Percentiles rank a stretch among this genome's conserved stretches.
phyloP scores from a whole-genome alignment of 2,329 filamentous ascomycete species.

The Dothideomycetidae sp. region DNA sequence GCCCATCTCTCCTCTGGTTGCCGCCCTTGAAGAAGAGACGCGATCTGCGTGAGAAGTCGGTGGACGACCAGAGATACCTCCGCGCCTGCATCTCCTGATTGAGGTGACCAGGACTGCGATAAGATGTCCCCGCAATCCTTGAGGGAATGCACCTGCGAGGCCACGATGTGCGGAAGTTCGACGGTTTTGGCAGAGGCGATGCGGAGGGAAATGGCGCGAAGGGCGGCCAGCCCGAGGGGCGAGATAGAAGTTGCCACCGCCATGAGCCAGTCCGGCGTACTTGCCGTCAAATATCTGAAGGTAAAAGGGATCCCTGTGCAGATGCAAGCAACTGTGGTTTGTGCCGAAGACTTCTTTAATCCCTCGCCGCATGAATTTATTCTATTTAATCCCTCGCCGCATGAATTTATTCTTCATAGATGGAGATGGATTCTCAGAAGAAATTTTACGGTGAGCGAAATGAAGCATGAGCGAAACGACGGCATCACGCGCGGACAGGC shows the following conservation, averaged over 20 bases:
- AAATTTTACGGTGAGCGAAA: conserved; percentile 6
- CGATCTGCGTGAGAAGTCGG: conserved; percentile 66
- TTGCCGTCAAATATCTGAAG: neutral
- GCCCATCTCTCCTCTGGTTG: conserved; percentile 61
- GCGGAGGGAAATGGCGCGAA: conserved; percentile 52
- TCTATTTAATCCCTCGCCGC: too few species aligned
- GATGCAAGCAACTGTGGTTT: too few species aligned
- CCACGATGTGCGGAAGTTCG: conserved; percentile 59
- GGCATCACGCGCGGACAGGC: too few species aligned
- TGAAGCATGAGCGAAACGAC: conserved; percentile 1
- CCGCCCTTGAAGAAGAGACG: conserved; percentile 63
- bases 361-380: too few species aligned
- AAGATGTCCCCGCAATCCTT: conserved; percentile 44
- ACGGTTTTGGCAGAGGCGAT: conserved; percentile 57
- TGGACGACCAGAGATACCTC: conserved; percentile 61
- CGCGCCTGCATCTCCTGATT: conserved; percentile 37
- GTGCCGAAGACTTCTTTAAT: neutral
- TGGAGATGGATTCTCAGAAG: too few species aligned
- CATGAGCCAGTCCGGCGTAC: neutral
- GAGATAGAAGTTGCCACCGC: conserved; percentile 8
- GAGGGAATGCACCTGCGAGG: conserved; percentile 47
- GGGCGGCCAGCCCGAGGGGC: conserved; percentile 24
- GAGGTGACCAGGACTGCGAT: conserved; percentile 42
- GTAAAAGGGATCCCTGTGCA: too few species aligned
- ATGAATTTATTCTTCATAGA: too few species aligned